These are phyloP conservation scores for Betula pendula DNA, from an alignment of 306 rosid species.

Conservation along the genomic window DNA sequence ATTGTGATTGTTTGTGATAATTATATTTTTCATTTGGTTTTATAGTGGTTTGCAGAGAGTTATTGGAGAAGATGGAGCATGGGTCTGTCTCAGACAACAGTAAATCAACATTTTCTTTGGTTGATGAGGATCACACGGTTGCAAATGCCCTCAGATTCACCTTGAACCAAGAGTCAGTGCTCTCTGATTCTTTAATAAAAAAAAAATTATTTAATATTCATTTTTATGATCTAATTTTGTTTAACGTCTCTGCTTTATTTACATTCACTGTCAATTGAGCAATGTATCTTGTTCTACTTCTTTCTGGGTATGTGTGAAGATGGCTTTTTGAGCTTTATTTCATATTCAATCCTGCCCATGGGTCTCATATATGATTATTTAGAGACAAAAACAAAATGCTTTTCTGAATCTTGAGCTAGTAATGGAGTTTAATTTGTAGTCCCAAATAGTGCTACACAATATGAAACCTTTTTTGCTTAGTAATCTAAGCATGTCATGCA, in stretches of 20 bases:
- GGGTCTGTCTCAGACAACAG: slow-evolving; percentile 56
- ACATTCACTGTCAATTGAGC: not conserved
- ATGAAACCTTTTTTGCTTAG: not conserved
- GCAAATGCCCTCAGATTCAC: slow-evolving; percentile 70
- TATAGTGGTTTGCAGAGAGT: not conserved
- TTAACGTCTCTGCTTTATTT: not conserved
- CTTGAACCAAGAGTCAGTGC: slow-evolving; percentile 73
- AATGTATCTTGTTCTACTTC: too few relatives aligned
- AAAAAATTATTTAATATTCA: not conserved
- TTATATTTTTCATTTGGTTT: not conserved
- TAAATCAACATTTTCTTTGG: slow-evolving; percentile 64
- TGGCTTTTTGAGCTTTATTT: not conserved
- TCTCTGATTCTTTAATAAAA: not conserved
- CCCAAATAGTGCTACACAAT: not conserved
- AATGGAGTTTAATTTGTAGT: not conserved
- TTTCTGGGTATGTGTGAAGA: not conserved
- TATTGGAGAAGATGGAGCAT: slow-evolving; percentile 50
- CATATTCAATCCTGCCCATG: not conserved
- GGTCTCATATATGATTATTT: not conserved
- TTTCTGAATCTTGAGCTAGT: not conserved
- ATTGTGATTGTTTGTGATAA: not conserved
- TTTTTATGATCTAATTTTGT: not conserved
- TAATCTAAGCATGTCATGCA: not conserved
- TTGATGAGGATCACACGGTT: slow-evolving; percentile 75
- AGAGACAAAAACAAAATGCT: not conserved